Evolutionary conservation across 345 rosid species (phyloP), one percentile per base, ranked within the genome.

Genomic region (Eucalyptus sp.): DNA sequence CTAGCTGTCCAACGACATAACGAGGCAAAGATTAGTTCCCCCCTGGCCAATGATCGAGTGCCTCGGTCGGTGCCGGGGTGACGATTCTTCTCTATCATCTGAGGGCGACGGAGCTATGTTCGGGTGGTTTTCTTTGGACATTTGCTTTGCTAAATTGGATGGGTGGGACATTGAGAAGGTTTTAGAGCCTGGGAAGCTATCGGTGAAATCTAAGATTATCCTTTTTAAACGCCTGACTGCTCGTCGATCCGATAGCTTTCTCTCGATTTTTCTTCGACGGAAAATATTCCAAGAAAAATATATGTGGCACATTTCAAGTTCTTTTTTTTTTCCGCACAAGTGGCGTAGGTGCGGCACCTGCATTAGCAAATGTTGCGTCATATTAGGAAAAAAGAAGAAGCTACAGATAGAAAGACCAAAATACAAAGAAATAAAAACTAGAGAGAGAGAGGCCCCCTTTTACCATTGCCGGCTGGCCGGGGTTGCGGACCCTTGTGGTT

Each of bases 381-480:
- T 60, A 27, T 11, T 12, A 60, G n/a, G n/a, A 13, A 3, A 27
- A 51, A 62, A 25, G 5, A 10, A 6, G 11, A 22, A 9, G 62
- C 62, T 24, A 25, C 29, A 0, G 24, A 56, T 56, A 24, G 27
- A 56, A 56, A 56, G 29, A 56, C 27, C 22, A 56, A 56, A 56
- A 56, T 56, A 24, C 13, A 10, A 56, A 24, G 6, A 56, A 56
- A 56, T 9, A 56, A 24, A 56, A 56, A 10, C 27, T 24, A 18
- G 58, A 18, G 37, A 52, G 8, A 51, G 27, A 4, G 60, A 8
- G 60, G 41, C 22, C 79, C 43, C 43, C 22, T 31, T 14, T 16
- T 22, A 56, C 62, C 13, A 31, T 8, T 4, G 12, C 12, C 2
- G 10, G 10, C 5, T 0, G 1, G 24, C 22, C 4, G 5, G 4